phyloP scores from a whole-genome alignment of 768 basidiomycete species.

The Aureoboletus auriporus region DNA sequence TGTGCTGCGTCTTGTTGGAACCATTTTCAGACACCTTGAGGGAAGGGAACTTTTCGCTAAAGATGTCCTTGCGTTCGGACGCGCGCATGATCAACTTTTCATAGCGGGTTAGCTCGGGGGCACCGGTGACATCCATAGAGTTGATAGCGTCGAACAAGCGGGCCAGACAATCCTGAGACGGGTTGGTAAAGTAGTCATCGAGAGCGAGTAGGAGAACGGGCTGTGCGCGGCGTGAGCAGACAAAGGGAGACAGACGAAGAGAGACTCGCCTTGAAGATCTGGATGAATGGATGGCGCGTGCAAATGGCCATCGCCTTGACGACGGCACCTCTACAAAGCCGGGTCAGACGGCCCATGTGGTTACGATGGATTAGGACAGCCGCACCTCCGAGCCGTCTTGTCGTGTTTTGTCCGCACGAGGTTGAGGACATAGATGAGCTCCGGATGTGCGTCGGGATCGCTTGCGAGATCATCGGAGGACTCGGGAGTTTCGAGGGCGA shows the following conservation, averaged over 20 bases:
- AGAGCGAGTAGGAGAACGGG: slow-evolving; percentile 91
- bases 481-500: slow-evolving; percentile 60
- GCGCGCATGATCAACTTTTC: slow-evolving; percentile 90
- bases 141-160: slow-evolving; percentile 92
- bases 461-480: slow-evolving; percentile 25
- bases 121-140: slow-evolving; percentile 78
- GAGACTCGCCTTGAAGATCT: slow-evolving; percentile 81
- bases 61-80: slow-evolving; percentile 89
- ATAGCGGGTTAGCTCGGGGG: slow-evolving; percentile 70
- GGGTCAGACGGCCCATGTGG: slow-evolving; percentile 8
- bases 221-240: slow-evolving; percentile 37
- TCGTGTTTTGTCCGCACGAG: slow-evolving; percentile 91
- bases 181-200: slow-evolving; percentile 89
- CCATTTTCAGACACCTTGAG: slow-evolving; percentile 17
- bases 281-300: slow-evolving; percentile 89
- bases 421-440: slow-evolving; percentile 84
- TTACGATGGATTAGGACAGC: slow-evolving; percentile 2
- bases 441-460: slow-evolving; percentile 31
- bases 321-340: slow-evolving; percentile 69
- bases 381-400: slow-evolving; percentile 72
- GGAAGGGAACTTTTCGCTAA: slow-evolving; percentile 73
- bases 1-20: slow-evolving; percentile 35
- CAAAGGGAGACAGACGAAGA: not conserved
- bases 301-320: slow-evolving; percentile 95
- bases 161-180: slow-evolving; percentile 86